A percentile compares a stretch with the other conserved stretches of the same genome.
Evolutionary conservation across 163 green algal species (phyloP).

Genomic region (Scenedesmus sp.): DNA sequence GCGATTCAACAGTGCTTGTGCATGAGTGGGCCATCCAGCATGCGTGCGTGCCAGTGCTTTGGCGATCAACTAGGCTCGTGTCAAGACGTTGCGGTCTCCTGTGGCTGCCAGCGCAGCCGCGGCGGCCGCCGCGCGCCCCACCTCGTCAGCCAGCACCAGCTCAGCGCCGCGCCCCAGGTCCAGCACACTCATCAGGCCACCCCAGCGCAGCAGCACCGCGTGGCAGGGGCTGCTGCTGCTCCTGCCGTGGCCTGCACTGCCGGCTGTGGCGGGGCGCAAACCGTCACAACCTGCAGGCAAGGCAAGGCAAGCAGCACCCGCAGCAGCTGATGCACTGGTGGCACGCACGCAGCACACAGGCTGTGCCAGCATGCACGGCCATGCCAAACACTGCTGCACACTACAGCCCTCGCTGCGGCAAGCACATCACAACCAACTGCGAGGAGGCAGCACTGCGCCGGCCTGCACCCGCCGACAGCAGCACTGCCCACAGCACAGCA

Average conservation of each 20-base stretch:
- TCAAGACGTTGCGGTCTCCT: no score
- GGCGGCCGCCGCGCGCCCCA: no score
- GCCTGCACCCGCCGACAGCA: neutral
- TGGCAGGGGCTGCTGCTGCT: slow-evolving; percentile 61
- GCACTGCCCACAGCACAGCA: neutral
- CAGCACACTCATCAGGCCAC: slow-evolving; percentile 85
- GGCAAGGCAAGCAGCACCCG: neutral
- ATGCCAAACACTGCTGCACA: neutral
- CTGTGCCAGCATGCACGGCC: neutral
- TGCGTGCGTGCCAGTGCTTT: no score
- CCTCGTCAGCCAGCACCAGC: slow-evolving; percentile 63
- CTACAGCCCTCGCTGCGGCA: neutral
- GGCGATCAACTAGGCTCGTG: no score
- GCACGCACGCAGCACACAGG: neutral
- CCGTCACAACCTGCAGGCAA: neutral
- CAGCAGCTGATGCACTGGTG: neutral
- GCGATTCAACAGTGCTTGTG: no score
- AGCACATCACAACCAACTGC: neutral
- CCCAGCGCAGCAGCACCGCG: slow-evolving; percentile 84
- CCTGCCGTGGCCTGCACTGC: neutral
- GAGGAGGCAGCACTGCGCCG: neutral
- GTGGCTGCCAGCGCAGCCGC: no score
- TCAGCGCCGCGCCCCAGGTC: slow-evolving; percentile 83
- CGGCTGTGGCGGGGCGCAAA: neutral
- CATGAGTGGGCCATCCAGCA: no score